These are phyloP conservation scores for Naematelia aurantialba DNA, from an alignment of 768 basidiomycete species.

Conservation along the genomic window DNA sequence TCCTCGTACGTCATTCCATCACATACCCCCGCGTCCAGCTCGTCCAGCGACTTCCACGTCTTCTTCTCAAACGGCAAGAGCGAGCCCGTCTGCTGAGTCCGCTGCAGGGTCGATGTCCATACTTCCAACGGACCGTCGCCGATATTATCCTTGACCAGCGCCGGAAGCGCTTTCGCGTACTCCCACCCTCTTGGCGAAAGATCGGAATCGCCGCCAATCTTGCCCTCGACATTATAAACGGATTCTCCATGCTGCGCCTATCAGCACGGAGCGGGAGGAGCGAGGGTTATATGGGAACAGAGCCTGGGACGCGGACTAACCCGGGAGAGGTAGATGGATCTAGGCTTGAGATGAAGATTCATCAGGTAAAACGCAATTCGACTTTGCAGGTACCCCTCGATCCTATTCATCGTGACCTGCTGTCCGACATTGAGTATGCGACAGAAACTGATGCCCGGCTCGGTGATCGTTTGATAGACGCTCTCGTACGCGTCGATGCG, in stretches of 20 bases:
- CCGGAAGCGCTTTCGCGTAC: constrained; percentile 82
- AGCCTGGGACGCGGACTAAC: constrained; percentile 54
- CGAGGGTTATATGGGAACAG: no score
- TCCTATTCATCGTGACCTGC: constrained; percentile 73
- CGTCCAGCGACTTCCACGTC: constrained; percentile 98
- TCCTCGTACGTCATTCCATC: constrained; percentile 99
- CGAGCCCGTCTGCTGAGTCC: constrained; percentile 87
- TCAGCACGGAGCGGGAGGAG: constrained; percentile 17
- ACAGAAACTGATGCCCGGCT: constrained; percentile 83
- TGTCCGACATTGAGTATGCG: constrained; percentile 90
- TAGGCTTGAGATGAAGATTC: constrained; percentile 94
- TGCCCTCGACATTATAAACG: constrained; percentile 90
- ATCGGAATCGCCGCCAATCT: constrained; percentile 94
- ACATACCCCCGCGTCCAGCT: constrained; percentile 97
- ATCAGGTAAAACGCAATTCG: constrained; percentile 97
- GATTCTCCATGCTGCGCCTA: constrained; percentile 85
- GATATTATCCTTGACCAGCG: constrained; percentile 81
- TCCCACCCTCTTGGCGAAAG: constrained; percentile 77
- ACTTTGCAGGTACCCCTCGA: constrained; percentile 92
- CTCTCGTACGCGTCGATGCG: constrained; percentile 91
- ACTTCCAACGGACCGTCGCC: constrained; percentile 85
- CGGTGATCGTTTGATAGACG: constrained; percentile 91
- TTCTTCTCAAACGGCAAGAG: constrained; percentile 79
- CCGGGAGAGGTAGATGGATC: constrained; percentile 92
- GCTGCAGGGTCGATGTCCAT: constrained; percentile 95